These are phyloP conservation scores for Hebeloma cylindrosporum DNA, from an alignment of 768 basidiomycete species.

Conservation along the genomic window DNA sequence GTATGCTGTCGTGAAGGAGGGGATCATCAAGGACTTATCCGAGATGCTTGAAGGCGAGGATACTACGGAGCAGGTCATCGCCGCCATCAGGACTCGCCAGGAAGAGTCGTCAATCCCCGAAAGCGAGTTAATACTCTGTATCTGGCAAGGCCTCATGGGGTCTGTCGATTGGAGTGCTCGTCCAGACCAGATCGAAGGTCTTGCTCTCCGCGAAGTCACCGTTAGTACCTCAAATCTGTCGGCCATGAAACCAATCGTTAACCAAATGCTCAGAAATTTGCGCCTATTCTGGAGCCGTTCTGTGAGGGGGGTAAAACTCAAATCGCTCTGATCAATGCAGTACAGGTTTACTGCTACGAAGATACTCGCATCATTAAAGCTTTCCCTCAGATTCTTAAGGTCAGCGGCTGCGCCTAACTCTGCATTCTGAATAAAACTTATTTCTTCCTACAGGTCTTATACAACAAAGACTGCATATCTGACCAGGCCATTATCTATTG, in stretches of 20 bases:
- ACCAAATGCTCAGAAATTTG: slow-evolving; percentile 59
- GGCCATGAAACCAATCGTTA: neutral
- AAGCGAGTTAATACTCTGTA: slow-evolving; percentile 78
- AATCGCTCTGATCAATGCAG: slow-evolving; percentile 91
- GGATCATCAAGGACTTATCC: slow-evolving; percentile 65
- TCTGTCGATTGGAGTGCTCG: slow-evolving; percentile 87
- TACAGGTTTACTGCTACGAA: slow-evolving; percentile 96
- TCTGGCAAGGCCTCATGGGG: slow-evolving; percentile 91
- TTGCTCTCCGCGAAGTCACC: slow-evolving; percentile 84
- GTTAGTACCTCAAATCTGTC: slow-evolving; percentile 45
- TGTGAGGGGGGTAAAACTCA: slow-evolving; percentile 86
- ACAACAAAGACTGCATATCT: slow-evolving; percentile 93
- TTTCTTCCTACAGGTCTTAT: slow-evolving; percentile 67
- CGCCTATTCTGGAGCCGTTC: slow-evolving; percentile 88
- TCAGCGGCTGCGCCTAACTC: slow-evolving; percentile 24
- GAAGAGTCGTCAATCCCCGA: slow-evolving; percentile 85
- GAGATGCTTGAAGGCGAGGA: slow-evolving; percentile 73
- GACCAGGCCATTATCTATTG: slow-evolving; percentile 98
- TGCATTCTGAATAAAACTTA: neutral
- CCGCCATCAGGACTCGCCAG: slow-evolving; percentile 67
- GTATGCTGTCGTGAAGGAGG: slow-evolving; percentile 77
- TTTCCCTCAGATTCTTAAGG: slow-evolving; percentile 95
- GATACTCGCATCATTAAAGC: slow-evolving; percentile 93
- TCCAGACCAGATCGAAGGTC: slow-evolving; percentile 88
- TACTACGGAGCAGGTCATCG: slow-evolving; percentile 66